Conservation (phyloP, 23 red algal species). For the Gracilaria vermiculophylla region DNA sequence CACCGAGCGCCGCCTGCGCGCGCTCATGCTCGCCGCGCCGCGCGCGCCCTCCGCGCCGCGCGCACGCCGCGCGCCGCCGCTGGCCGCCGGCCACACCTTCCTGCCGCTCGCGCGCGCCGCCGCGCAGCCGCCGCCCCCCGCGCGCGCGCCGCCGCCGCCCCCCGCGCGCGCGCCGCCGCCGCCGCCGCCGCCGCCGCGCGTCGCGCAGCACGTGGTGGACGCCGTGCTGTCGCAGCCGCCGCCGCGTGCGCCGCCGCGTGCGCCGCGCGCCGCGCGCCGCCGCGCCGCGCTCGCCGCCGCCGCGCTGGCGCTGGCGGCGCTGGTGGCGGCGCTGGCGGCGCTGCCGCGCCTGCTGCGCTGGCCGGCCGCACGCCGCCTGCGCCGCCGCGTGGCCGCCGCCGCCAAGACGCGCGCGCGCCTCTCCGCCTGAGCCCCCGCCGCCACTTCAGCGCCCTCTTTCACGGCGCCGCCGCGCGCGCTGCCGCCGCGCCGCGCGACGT, state of each 20-base stretch:
- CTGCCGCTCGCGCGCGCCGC: background rate
- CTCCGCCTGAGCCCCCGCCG: too few species aligned
- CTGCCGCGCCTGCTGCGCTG: background rate
- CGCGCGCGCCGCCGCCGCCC: background rate
- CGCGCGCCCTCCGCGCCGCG: background rate
- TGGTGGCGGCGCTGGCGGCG: background rate
- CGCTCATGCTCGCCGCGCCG: background rate
- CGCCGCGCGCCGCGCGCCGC: background rate
- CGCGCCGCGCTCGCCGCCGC: background rate
- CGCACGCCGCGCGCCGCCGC: background rate
- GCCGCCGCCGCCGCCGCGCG: background rate
- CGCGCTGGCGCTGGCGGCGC: background rate
- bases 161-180: background rate
- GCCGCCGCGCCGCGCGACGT: background rate
- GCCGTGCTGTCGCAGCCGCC: background rate
- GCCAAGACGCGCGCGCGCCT: background rate
- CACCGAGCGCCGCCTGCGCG: background rate
- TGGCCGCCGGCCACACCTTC: background rate
- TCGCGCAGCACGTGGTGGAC: background rate
- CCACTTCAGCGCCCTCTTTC: background rate
- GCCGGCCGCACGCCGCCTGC: background rate
- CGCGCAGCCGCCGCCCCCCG: background rate
- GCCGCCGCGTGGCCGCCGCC: background rate
- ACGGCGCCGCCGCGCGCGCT: background rate
- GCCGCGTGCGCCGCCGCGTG: background rate